These are phyloP conservation scores for Mortierella antarctica DNA, from an alignment of 192 early-diverging fungal genomes.

Conservation along the genomic window DNA sequence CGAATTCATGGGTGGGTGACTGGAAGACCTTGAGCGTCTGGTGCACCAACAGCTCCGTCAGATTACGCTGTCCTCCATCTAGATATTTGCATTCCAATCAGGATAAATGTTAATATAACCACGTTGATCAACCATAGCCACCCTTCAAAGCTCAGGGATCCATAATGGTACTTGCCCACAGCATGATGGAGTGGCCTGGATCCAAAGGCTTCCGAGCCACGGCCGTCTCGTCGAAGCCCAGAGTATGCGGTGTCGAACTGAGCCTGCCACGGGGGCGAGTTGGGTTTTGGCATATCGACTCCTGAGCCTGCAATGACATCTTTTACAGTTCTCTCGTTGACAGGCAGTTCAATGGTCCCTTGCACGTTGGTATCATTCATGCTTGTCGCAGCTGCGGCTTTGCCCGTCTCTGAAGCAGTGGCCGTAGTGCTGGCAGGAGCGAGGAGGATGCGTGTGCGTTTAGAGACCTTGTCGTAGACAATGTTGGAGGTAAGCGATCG, in stretches of 20 bases:
- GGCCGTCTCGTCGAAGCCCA: background rate
- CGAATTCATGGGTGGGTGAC: constrained; percentile 48
- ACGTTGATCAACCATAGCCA: background rate
- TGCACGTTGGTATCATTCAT: constrained; percentile 55
- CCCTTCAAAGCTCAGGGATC: background rate
- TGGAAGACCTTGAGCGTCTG: constrained; percentile 49
- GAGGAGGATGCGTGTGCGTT: constrained; percentile 40
- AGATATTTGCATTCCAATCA: background rate
- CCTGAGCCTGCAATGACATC: constrained; percentile 48
- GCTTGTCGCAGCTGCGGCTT: constrained; percentile 60
- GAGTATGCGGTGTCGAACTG: constrained; percentile 35
- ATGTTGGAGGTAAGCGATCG: constrained; percentile 49
- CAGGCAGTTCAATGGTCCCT: constrained; percentile 53
- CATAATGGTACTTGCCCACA: constrained; percentile 15
- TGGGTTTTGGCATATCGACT: constrained; percentile 41
- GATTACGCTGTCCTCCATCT: constrained; percentile 45
- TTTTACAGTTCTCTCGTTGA: constrained; percentile 25
- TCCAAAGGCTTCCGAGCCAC: constrained; percentile 19
- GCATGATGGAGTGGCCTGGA: constrained; percentile 11
- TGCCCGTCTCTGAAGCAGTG: constrained; percentile 31
- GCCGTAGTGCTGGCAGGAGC: constrained; percentile 48
- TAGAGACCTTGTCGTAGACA: constrained; percentile 53
- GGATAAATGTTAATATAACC: background rate
- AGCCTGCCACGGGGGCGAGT: constrained; percentile 30
- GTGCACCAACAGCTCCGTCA: constrained; percentile 21